A percentile compares a stretch with the other conserved stretches of the same genome.
Evolutionary conservation across 306 rosid genomes (phyloP).

Genomic region (Vigna trinervia): DNA sequence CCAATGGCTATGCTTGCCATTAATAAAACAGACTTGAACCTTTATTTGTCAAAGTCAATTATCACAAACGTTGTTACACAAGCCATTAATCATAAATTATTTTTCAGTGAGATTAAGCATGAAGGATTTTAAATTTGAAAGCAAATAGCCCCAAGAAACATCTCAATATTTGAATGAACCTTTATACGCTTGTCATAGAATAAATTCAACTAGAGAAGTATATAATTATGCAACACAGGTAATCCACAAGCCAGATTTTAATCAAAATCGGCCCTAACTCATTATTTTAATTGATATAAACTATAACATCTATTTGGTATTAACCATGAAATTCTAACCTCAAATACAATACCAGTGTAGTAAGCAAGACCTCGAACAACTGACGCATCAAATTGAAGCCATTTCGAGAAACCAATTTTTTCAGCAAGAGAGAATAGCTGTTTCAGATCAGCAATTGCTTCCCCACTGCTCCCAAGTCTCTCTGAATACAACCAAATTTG

Average conservation of each 20-base stretch:
- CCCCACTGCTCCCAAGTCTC: conserved; percentile 75
- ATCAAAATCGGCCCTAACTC: conserved; percentile 16
- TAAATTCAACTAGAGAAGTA: conserved; percentile 17
- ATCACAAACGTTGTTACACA: not conserved
- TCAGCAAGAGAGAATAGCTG: conserved; percentile 88
- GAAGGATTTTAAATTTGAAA: conserved; percentile 33
- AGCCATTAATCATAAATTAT: not conserved
- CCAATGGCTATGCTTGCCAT: no score
- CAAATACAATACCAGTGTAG: conserved; percentile 94
- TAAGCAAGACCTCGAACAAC: conserved; percentile 98
- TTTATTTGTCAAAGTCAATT: conserved; percentile 14
- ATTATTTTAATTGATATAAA: conserved; percentile 24
- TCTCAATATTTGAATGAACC: conserved; percentile 35
- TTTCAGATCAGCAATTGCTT: conserved; percentile 86
- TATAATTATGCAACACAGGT: conserved; percentile 13
- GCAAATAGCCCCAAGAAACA: conserved; percentile 15
- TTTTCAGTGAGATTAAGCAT: conserved; percentile 12
- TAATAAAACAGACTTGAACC: conserved; percentile 5
- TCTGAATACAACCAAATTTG: conserved; percentile 59
- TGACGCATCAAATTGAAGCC: conserved; percentile 96
- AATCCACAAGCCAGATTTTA: conserved; percentile 35
- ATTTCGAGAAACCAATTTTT: conserved; percentile 86
- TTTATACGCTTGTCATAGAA: conserved; percentile 28
- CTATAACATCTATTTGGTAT: conserved; percentile 18
- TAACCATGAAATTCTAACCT: conserved; percentile 63